A percentile compares a stretch with the other conserved stretches of the same genome.
phyloP scores from a whole-genome alignment of 257 asterid genomes.

The Hygrophila difformis region DNA sequence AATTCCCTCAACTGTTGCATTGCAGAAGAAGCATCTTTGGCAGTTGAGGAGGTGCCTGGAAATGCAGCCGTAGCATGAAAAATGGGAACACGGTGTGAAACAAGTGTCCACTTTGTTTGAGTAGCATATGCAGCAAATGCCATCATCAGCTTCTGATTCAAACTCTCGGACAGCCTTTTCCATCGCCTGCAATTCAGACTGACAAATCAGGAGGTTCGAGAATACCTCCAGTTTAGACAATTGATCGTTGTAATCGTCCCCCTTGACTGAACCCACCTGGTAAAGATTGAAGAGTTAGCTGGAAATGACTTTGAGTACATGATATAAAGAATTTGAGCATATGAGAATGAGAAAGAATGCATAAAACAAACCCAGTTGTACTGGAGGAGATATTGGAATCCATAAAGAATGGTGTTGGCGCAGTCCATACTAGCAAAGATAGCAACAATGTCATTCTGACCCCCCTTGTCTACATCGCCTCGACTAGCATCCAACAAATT shows the following conservation, averaged over 20 bases:
- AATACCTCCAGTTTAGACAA: conserved; percentile 56
- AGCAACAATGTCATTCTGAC: conserved; percentile 56
- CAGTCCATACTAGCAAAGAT: conserved; percentile 86
- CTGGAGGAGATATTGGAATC: conserved; percentile 68
- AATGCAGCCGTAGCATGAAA: conserved; percentile 82
- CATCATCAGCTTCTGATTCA: conserved; percentile 42
- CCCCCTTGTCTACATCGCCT: conserved; percentile 19
- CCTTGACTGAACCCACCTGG: conserved; percentile 60
- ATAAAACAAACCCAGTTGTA: conserved; percentile 63
- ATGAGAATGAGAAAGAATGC: not conserved
- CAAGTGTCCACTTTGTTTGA: conserved; percentile 44
- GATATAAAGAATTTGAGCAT: too few relatives aligned
- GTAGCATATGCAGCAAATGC: conserved; percentile 81
- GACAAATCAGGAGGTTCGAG: conserved; percentile 49
- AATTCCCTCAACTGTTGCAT: conserved; percentile 55
- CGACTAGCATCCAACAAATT: conserved; percentile 60
- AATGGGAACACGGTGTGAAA: conserved; percentile 67
- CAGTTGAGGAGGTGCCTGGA: conserved; percentile 83
- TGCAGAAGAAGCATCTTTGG: conserved; percentile 93
- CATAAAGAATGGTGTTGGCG: conserved; percentile 60
- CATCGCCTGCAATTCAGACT: conserved; percentile 34
- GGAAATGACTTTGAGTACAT: too few relatives aligned
- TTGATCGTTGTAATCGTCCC: conserved; percentile 43
- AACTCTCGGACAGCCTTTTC: conserved; percentile 28
- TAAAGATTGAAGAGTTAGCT: too few relatives aligned